Base-by-base conservation (phyloP, 2,329 filamentous ascomycete genomes). In the Ceratocystis variospora region DNA sequence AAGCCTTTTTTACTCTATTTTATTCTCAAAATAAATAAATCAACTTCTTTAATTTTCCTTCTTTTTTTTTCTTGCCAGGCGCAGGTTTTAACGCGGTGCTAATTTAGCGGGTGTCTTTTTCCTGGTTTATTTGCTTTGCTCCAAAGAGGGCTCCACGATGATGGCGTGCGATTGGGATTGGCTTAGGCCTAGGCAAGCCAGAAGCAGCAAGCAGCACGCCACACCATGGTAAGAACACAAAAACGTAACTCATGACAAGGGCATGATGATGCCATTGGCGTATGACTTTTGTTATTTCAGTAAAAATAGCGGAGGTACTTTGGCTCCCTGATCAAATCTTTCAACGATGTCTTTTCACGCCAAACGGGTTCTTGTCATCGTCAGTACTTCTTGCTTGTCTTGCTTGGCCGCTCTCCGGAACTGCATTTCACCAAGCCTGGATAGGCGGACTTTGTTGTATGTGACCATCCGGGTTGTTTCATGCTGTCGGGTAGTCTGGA, bases 161-260 rank as follows among this genome's bases (percentile, higher is more conserved):
- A 59, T 59, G 55, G 55, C 55, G 55, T 59, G 55, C 55, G 55
- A 59, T 37, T 37, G 17, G 55, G 55, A 59, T 37, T 59, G 55
- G 55, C 31, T 59, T 7, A 59, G 5, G 15, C n/a, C 17, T 22
- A 37, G 37, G 37, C 37, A 41, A 41, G 37, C 37, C 37, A 41
- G 37, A 41, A 41, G 37, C 37, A 41, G 37, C 37, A 41, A 4
- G 37, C 55, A 59, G 55, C 55, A 59, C 55, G 25, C 55, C 55
- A 59, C 55, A 25, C 10, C 31, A 3, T 17, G 6, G 15, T 31
- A 37, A 31, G 17, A 37, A 59, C 15, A 37, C 17, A 59, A 33
- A 33, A 59, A 59, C 12, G 55, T 8, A 33, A 4, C 55, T 59
- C 55, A 59, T 59, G 5, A n/a, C 55, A 59, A 37, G 55, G 55